Base-by-base conservation (phyloP, 495 filamentous ascomycete genomes). In the Aspergillus saccharolyticus region DNA sequence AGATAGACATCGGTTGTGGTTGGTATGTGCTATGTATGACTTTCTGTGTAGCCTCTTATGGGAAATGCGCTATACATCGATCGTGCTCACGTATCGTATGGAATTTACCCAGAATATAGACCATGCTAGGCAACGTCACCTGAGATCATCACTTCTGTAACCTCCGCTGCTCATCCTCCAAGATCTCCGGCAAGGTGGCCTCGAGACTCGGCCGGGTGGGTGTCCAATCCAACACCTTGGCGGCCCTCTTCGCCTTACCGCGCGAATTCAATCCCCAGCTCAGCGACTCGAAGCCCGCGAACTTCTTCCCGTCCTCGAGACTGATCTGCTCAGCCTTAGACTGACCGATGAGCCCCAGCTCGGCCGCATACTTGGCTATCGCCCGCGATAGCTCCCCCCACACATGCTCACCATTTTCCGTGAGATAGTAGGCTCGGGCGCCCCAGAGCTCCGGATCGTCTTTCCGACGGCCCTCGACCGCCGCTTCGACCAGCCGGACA, bases 391-490 rank as follows among this genome's bases (percentile, higher is more conserved):
- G 56, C 3, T 89, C 79, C 14, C 81, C 83, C 88, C 87, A 93
- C 46, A 70, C 67, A 64, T 87, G 83, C 63, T 85, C 74, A 7
- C 84, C 88, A 59, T 84, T 85, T 70, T 89, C 85, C 22, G 78
- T 74, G 55, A 90, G 82, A 69, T 85, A 91, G 70, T 93, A 91
- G 15, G 79, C 87, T 51, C 84, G 74, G 1, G 70, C 65, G 1
- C 85, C 87, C 83, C 88, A 96, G 10, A 87, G 78, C 42, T 85
- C 86, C 5, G 76, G 63, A 2, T 78, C 76, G 28, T 54, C 75
- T 76, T 14, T 51, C 25, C 56, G 25, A 28, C 25, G 25, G 9
- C 25, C 25, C 25, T 28, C 25, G 0, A 63, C 18, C 12, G 86
- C 86, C 24, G 83, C 83, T 42, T 88, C 82, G 10, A 85, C 81